Percentiles rank a stretch among this genome's conserved stretches.
Evolutionary conservation across 2,329 filamentous ascomycete genomes (phyloP).

Genomic region (Coniochaeta sp.): DNA sequence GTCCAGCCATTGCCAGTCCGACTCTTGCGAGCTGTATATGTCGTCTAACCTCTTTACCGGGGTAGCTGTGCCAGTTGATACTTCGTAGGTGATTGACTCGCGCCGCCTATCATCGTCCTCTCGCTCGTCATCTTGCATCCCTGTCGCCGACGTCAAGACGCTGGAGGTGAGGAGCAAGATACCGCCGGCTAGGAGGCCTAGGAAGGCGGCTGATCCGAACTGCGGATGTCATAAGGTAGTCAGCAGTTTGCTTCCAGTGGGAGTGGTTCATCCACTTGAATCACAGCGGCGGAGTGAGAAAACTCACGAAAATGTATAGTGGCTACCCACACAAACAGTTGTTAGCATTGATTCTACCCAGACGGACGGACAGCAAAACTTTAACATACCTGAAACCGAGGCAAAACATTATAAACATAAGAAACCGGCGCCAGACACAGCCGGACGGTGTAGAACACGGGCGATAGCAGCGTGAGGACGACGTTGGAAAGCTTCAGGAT

Average conservation of each 20-base stretch:
- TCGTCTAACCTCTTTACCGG: conserved; percentile 6
- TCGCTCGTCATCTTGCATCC: conserved; percentile 23
- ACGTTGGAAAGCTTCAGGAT: conserved; percentile 14
- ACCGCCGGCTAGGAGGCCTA: conserved; percentile 59
- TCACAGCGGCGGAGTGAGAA: too few relatives aligned
- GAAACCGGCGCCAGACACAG: conserved; percentile 15
- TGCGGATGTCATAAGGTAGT: conserved; percentile 12
- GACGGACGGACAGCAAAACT: not conserved
- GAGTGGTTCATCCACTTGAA: not conserved
- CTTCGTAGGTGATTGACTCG: conserved; percentile 8
- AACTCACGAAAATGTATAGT: conserved; percentile 34
- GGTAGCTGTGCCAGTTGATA: conserved; percentile 5
- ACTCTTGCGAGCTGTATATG: conserved; percentile 22
- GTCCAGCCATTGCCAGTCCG: conserved; percentile 28
- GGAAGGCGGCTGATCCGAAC: conserved; percentile 58
- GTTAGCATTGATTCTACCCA: conserved; percentile 4
- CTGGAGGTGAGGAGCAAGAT: conserved; percentile 50
- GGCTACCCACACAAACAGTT: conserved; percentile 24
- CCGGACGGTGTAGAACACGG: conserved; percentile 25
- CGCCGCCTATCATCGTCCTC: not conserved
- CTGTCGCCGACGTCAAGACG: conserved; percentile 44
- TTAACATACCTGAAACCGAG: conserved; percentile 22
- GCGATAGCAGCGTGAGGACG: conserved; percentile 27
- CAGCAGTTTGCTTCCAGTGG: not conserved
- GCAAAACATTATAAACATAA: conserved; percentile 23